Percentiles rank a stretch among this genome's conserved stretches.
Evolutionary conservation across 1,284 basidiomycete genomes (phyloP).

Genomic region (Trichosporon sp.): DNA sequence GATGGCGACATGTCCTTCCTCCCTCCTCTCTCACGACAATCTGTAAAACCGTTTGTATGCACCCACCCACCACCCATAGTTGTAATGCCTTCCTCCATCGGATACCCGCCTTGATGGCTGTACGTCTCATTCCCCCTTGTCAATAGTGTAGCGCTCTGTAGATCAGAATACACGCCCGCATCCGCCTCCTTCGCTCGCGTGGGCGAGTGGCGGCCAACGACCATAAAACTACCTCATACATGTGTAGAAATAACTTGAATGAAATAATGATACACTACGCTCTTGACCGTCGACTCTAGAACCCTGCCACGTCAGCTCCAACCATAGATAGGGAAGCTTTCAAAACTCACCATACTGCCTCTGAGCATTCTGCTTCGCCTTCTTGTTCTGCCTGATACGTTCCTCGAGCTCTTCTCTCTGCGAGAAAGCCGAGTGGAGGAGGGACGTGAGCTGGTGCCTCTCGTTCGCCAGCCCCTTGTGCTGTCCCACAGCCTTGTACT

Average conservation of each 20-base stretch:
- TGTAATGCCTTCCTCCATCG: too few relatives aligned
- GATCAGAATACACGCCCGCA: neutral
- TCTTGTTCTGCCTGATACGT: conserved; percentile 44
- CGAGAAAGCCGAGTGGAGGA: conserved; percentile 40
- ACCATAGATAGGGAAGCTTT: neutral
- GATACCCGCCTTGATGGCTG: too few relatives aligned
- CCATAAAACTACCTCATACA: neutral
- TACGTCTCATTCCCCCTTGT: too few relatives aligned
- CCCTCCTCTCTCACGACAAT: too few relatives aligned
- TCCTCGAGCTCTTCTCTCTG: conserved; percentile 43
- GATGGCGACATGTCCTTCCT: too few relatives aligned
- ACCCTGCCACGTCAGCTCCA: neutral
- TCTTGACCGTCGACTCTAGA: neutral
- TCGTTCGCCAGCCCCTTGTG: conserved; percentile 44
- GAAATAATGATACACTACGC: neutral
- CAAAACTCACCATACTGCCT: conserved; percentile 41
- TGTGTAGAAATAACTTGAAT: neutral
- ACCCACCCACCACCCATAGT: too few relatives aligned
- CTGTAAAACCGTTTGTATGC: too few relatives aligned
- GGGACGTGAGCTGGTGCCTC: conserved; percentile 44
- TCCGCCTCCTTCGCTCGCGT: too few relatives aligned
- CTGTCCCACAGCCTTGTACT: conserved; percentile 45
- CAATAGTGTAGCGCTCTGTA: neutral
- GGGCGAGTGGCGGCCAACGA: too few relatives aligned
- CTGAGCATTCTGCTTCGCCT: conserved; percentile 39